Percentiles rank a stretch among this genome's conserved stretches.
These are phyloP conservation scores for Apiospora kogelbergensis DNA, from an alignment of 2,329 filamentous ascomycete genomes.

Conservation along the genomic window DNA sequence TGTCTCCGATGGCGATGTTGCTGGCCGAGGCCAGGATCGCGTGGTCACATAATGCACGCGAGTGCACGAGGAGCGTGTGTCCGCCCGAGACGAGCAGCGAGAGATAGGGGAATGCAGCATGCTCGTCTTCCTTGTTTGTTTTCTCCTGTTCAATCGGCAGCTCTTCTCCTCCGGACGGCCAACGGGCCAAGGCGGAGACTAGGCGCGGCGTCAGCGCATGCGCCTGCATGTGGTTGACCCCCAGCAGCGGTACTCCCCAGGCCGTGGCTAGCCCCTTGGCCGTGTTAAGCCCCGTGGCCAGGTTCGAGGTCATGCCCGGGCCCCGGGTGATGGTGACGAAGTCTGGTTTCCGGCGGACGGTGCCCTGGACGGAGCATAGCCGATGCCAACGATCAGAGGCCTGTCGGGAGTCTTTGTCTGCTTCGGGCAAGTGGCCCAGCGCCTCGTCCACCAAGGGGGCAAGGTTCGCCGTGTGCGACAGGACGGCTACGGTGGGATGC, in stretches of 20 bases:
- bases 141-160: neutral
- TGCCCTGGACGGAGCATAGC: slow-evolving; percentile 26
- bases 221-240: slow-evolving; percentile 96
- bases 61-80: slow-evolving; percentile 84
- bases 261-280: slow-evolving; percentile 86
- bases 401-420: neutral
- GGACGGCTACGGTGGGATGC: slow-evolving; percentile 72
- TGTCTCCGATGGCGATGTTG: slow-evolving; percentile 89
- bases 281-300: slow-evolving; percentile 75
- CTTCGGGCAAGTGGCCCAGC: slow-evolving; percentile 49
- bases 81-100: slow-evolving; percentile 89
- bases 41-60: slow-evolving; percentile 67
- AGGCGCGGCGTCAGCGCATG: slow-evolving; percentile 88
- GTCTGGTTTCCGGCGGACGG: slow-evolving; percentile 59
- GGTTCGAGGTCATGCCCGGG: slow-evolving; percentile 80
- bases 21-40: slow-evolving; percentile 68
- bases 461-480: slow-evolving; percentile 73
- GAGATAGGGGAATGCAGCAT: slow-evolving; percentile 74
- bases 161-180: neutral
- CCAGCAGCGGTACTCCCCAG: slow-evolving; percentile 80
- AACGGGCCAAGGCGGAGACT: slow-evolving; percentile 55
- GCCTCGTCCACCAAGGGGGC: slow-evolving; percentile 67
- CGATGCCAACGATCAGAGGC: slow-evolving; percentile 13
- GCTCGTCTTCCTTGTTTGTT: slow-evolving; percentile 9
- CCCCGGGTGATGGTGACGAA: slow-evolving; percentile 89